Evolutionary conservation across 2,329 filamentous ascomycete species (phyloP), one percentile per base, ranked within the genome.

Genomic region (Arthrobotrys pseudoclavata): DNA sequence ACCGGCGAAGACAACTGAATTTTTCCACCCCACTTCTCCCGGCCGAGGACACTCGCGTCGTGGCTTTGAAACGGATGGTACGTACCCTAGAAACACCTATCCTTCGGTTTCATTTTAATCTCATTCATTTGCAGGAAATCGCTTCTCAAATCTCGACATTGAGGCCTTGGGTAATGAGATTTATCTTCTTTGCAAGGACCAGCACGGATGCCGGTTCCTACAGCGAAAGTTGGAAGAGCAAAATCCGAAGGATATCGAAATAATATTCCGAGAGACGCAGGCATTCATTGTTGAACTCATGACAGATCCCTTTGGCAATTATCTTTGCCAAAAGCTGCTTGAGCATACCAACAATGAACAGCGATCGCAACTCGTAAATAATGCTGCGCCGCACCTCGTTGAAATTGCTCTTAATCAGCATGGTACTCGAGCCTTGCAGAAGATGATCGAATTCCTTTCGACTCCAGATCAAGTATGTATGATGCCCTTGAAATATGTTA

Each of bases 221-320:
- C 96, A 99, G 86, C 96, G 97, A 87, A 97, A 98, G 86, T 88
- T 99, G 4, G 96, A 99, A 85, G 95, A 97, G 82, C 91, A 91
- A 81, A 90, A 91, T 80, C 88, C 91, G 4, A 91, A 95, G 29
- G 89, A 96, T 82, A 89, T 97, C 63, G 92, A 96, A 84, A 90
- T 94, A 86, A 98, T 99, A 84, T 99, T 96, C 87, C 87, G 91
- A 31, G 96, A 99, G 86, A 97, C 94, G 66, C 93, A 95, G 83
- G 88, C 92, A 82, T 94, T 98, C 84, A 94, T 99, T 81, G 91
- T 97, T 79, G 96, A 99, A 86, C 87, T 99, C 80, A 99, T 99
- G 96, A 97, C 94, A 77, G 95, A 99, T 85, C 95, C 96, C 9
- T 99, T 99, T 84, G 96, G 96, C 84, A 99, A 99, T 87, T 99